A percentile compares a stretch with the other conserved stretches of the same genome.
These are phyloP conservation scores for Bassia scoparia DNA, from an alignment of 148 eudicot species.

Conservation along the genomic window DNA sequence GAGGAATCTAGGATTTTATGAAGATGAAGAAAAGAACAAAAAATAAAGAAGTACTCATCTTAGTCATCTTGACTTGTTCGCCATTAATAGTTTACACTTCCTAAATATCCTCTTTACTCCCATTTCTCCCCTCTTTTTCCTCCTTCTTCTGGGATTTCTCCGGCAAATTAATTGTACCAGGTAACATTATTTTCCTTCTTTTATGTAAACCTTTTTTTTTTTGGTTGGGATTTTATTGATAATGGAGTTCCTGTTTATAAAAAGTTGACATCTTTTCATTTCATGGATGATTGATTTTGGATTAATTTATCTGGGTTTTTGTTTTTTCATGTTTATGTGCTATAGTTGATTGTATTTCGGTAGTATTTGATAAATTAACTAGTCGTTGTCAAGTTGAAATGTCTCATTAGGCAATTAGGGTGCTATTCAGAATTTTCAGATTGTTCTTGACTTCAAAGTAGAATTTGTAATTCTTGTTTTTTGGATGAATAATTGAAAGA, in stretches of 20 bases:
- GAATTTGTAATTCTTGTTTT: too few species aligned
- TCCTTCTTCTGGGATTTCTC: neutral
- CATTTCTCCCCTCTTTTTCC: neutral
- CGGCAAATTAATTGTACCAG: neutral
- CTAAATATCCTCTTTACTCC: conserved; percentile 10
- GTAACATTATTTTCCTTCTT: neutral
- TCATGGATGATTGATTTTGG: neutral
- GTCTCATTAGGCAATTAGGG: too few species aligned
- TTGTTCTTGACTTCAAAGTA: too few species aligned
- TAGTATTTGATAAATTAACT: neutral
- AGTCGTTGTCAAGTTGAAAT: neutral
- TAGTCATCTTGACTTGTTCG: neutral
- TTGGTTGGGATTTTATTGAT: neutral
- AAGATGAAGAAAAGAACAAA: conserved; percentile 3
- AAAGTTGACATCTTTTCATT: neutral
- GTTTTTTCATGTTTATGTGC: neutral
- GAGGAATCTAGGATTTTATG: too few species aligned
- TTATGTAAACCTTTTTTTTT: neutral
- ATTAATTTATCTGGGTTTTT: neutral
- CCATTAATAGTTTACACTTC: neutral
- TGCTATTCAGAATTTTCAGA: too few species aligned
- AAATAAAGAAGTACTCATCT: neutral
- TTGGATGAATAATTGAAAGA: neutral
- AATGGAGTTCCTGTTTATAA: neutral
- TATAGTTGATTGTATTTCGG: neutral